phyloP scores from a whole-genome alignment of 352 stramenopile genomes.

The Phytopythium delawarense region DNA sequence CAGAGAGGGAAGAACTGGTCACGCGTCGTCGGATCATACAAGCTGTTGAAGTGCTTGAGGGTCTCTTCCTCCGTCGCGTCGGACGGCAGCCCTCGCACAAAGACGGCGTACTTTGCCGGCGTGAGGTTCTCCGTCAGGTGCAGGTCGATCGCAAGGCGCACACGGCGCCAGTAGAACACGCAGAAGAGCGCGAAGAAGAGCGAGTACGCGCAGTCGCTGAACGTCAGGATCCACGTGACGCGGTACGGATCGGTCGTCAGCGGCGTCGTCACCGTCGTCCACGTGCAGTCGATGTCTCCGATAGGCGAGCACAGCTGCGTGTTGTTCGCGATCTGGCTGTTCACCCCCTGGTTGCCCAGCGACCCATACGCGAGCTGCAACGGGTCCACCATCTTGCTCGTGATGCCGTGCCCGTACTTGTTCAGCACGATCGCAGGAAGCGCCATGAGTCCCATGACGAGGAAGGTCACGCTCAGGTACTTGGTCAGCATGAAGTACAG shows the following conservation, averaged over 20 bases:
- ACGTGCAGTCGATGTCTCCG: conserved; percentile 69
- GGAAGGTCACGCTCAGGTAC: conserved; percentile 59
- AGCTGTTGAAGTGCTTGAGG: conserved; percentile 65
- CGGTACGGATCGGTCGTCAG: conserved; percentile 52
- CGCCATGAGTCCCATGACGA: conserved; percentile 66
- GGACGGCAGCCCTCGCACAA: conserved; percentile 57
- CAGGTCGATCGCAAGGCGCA: conserved; percentile 43
- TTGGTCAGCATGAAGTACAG: conserved; percentile 87
- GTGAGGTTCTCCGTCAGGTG: conserved; percentile 79
- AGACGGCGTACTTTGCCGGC: conserved; percentile 81
- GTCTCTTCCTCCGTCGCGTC: conserved; percentile 68
- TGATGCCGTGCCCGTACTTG: conserved; percentile 61
- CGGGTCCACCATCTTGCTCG: conserved; percentile 64
- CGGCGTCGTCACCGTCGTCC: conserved; percentile 59
- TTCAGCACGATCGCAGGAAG: conserved; percentile 65
- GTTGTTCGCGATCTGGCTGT: conserved; percentile 41
- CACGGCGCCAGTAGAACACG: conserved; percentile 43
- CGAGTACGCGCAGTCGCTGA: conserved; percentile 59
- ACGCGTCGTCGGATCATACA: conserved; percentile 69
- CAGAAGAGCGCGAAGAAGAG: conserved; percentile 67
- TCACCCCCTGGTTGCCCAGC: conserved; percentile 77
- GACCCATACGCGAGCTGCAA: conserved; percentile 69
- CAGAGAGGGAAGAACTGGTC: conserved; percentile 63
- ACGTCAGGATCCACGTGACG: conserved; percentile 74
- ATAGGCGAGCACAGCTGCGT: conserved; percentile 36